phyloP scores from a whole-genome alignment of 257 asterid species.

The Rauvolfia tetraphylla region DNA sequence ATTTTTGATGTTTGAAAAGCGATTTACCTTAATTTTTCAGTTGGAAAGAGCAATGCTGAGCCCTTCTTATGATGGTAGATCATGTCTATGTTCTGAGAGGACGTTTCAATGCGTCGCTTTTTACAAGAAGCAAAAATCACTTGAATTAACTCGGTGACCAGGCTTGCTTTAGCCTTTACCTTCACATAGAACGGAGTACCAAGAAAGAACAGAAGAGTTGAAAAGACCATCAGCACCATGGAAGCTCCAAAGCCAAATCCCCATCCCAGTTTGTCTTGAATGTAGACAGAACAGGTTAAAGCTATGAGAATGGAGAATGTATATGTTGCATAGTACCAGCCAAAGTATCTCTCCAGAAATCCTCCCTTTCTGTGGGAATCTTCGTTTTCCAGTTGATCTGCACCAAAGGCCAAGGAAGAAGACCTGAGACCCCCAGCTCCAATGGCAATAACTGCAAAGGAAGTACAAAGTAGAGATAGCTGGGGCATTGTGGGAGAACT shows the following conservation, averaged over 20 bases:
- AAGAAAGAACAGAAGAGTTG: slow-evolving; percentile 38
- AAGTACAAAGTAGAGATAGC: slow-evolving; percentile 33
- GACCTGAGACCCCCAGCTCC: slow-evolving; percentile 69
- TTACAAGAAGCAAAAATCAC: slow-evolving; percentile 56
- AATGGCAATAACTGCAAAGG: slow-evolving; percentile 54
- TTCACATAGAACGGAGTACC: slow-evolving; percentile 55
- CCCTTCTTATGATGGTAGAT: slow-evolving; percentile 40
- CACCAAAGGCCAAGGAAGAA: slow-evolving; percentile 66
- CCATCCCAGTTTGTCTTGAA: slow-evolving; percentile 80
- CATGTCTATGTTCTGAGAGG: slow-evolving; percentile 2
- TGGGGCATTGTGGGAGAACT: slow-evolving; percentile 40
- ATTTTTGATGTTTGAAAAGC: not conserved
- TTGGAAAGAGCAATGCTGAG: slow-evolving; percentile 39
- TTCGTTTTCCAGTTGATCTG: slow-evolving; percentile 50
- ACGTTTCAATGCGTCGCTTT: slow-evolving; percentile 34
- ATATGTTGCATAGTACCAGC: slow-evolving; percentile 65
- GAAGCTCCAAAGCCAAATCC: slow-evolving; percentile 63
- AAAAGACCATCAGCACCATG: slow-evolving; percentile 36
- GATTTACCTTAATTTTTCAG: slow-evolving; percentile 45
- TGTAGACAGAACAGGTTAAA: slow-evolving; percentile 59
- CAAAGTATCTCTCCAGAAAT: slow-evolving; percentile 48
- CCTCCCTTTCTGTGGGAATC: slow-evolving; percentile 12
- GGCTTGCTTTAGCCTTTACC: slow-evolving; percentile 38
- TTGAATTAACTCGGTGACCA: slow-evolving; percentile 40
- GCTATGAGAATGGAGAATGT: slow-evolving; percentile 46